Conservation (phyloP, 768 basidiomycete genomes). For the Leucocoprinus sp. region DNA sequence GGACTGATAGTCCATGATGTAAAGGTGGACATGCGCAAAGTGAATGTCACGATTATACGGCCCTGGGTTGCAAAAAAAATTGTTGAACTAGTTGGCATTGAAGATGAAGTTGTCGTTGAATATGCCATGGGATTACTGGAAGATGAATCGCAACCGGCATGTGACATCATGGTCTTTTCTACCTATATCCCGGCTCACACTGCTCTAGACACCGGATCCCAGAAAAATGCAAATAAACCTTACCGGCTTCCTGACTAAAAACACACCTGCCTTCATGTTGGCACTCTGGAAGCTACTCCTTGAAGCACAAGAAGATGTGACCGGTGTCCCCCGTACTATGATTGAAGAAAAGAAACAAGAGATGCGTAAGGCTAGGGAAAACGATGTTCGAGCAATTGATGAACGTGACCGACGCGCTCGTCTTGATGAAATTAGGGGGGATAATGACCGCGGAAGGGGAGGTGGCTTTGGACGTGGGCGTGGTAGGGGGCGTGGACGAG, state of each 20-base stretch:
- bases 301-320: slow-evolving; percentile 83
- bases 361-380: slow-evolving; percentile 62
- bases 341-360: slow-evolving; percentile 91
- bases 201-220: slow-evolving; percentile 73
- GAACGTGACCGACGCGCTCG: slow-evolving; percentile 64
- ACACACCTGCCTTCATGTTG: slow-evolving; percentile 82
- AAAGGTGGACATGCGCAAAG: slow-evolving; percentile 92
- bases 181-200: not conserved
- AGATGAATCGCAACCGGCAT: slow-evolving; percentile 73
- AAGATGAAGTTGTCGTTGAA: slow-evolving; percentile 95
- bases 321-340: slow-evolving; percentile 85
- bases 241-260: slow-evolving; percentile 84
- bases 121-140: slow-evolving; percentile 94
- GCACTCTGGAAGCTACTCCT: slow-evolving; percentile 87
- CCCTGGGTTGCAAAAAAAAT: slow-evolving; percentile 96
- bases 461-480: slow-evolving; percentile 50
- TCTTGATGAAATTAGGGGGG: slow-evolving; percentile 60
- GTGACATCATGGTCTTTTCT: slow-evolving; percentile 18
- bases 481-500: slow-evolving; percentile 57
- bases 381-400: slow-evolving; percentile 56
- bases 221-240: slow-evolving; percentile 94
- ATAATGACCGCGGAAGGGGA: slow-evolving; percentile 39
- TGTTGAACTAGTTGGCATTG: slow-evolving; percentile 82
- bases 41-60: slow-evolving; percentile 84
- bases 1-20: not conserved